Evolutionary conservation across 148 eudicot genomes (phyloP), one percentile per base, ranked within the genome.

Genomic region (Rheum nobile): DNA sequence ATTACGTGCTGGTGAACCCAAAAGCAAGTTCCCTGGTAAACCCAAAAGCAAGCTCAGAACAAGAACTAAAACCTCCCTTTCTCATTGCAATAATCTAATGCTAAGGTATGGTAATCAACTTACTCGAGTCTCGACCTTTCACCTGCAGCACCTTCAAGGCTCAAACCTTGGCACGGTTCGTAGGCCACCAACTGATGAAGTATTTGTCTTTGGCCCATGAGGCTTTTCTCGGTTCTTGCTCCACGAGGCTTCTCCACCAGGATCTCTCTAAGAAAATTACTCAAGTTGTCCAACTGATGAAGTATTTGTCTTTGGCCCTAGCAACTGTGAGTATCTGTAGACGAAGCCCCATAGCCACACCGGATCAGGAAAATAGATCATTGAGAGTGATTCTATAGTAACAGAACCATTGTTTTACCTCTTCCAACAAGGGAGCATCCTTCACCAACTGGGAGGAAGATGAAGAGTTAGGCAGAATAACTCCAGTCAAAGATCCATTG

Each of bases 81-180:
- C 32, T 12, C 9, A 3, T 0, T 26, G 10, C 29, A 24, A 57
- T 4, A 24, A 8, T 26, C 14, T 24, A 8, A 8, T 0, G 31
- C 31, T 24, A 2, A 2, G 10, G 31, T 26, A 57, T 26, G 34
- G 16, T 8, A 57, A 57, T 57, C 32, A 57, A 32, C 90, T 83
- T 85, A 94, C 98, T 94, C 93, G 34, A 94, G 91, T 81, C 98
- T 85, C n/a, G 96, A 88, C 83, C 90, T 84, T 83, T 94, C 98
- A 75, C 89, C 91, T 9, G 91, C 85, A 77, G 82, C 91, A 47
- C 93, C 91, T 37, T 87, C 82, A n/a, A 84, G 57, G 73, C 96
- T 94, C 67, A 88, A 82, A 69, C 98, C 98, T 84, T 89, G 91
- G 34, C 96, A 82, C 29, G 98, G 98, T 67, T 85, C 83, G 84